These are phyloP conservation scores for Monosporozyma yasuniensis DNA, from an alignment of 805 yeast species.

Conservation along the genomic window DNA sequence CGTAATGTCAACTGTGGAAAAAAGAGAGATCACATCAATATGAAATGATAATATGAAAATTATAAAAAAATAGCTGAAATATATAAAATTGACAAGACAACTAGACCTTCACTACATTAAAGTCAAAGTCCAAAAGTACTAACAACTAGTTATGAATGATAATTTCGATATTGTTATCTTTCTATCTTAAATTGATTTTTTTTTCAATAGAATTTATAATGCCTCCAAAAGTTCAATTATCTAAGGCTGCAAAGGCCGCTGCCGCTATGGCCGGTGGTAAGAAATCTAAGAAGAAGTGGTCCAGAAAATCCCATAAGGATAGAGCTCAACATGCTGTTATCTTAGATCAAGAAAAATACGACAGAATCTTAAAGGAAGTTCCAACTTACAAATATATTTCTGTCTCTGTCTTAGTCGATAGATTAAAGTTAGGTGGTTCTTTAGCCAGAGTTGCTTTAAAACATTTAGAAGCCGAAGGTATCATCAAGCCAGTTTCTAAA, in stretches of 20 bases:
- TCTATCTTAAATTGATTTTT: too few relatives aligned
- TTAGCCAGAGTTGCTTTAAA: slow-evolving; percentile 95
- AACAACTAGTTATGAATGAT: background rate
- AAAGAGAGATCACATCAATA: background rate
- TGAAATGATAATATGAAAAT: background rate
- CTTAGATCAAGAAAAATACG: slow-evolving; percentile 97
- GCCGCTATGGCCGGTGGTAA: slow-evolving; percentile 99
- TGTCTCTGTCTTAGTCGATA: slow-evolving; percentile 96
- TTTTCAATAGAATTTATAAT: slow-evolving; percentile 38
- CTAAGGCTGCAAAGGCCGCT: slow-evolving; percentile 99
- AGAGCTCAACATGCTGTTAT: slow-evolving; percentile 97
- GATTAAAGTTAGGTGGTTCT: slow-evolving; percentile 99
- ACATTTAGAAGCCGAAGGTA: slow-evolving; percentile 91
- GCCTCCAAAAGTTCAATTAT: slow-evolving; percentile 99
- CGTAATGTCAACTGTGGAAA: background rate
- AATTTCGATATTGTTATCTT: background rate
- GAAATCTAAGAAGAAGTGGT: slow-evolving; percentile 99
- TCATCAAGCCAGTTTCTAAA: slow-evolving; percentile 85
- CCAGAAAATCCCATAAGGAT: slow-evolving; percentile 99
- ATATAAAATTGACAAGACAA: background rate
- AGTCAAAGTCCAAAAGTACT: background rate
- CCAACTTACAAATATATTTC: slow-evolving; percentile 98
- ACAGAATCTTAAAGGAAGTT: slow-evolving; percentile 98
- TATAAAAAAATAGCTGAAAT: background rate
- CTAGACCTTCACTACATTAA: background rate